Evolutionary conservation across 139 green algal species (phyloP).

Genomic region (Coelastrella sp.): DNA sequence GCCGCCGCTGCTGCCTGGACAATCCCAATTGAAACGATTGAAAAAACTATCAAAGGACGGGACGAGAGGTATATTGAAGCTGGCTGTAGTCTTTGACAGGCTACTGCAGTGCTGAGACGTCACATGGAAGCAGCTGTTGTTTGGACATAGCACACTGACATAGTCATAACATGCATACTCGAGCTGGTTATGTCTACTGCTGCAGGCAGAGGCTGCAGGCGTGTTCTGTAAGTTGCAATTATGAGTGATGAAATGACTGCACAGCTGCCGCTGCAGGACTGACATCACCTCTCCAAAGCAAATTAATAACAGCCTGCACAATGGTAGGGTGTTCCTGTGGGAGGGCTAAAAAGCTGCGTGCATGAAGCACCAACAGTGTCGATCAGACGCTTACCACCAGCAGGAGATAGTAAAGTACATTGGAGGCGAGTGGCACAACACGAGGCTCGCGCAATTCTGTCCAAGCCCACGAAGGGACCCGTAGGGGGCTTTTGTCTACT

Average conservation of each 20-base stretch:
- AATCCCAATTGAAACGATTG: no score
- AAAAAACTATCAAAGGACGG: no score
- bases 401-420: conserved; percentile 36
- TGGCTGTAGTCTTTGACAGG: no score
- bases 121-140: no score
- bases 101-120: no score
- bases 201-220: no score
- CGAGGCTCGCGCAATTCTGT: conserved; percentile 19
- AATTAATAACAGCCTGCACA: not conserved
- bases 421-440: not conserved
- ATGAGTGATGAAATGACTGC: not conserved
- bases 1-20: no score
- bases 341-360: not conserved
- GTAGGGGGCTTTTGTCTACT: not conserved
- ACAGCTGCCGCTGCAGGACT: not conserved
- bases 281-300: not conserved
- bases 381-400: conserved; percentile 3
- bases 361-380: not conserved
- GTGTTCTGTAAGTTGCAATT: not conserved
- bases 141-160: no score
- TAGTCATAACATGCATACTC: no score
- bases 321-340: not conserved
- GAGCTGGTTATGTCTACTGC: no score
- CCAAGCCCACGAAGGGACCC: conserved; percentile 20
- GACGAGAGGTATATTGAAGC: no score